Evolutionary conservation across 106 monocot genomes (phyloP).

Genomic region (Acorus calamus): DNA sequence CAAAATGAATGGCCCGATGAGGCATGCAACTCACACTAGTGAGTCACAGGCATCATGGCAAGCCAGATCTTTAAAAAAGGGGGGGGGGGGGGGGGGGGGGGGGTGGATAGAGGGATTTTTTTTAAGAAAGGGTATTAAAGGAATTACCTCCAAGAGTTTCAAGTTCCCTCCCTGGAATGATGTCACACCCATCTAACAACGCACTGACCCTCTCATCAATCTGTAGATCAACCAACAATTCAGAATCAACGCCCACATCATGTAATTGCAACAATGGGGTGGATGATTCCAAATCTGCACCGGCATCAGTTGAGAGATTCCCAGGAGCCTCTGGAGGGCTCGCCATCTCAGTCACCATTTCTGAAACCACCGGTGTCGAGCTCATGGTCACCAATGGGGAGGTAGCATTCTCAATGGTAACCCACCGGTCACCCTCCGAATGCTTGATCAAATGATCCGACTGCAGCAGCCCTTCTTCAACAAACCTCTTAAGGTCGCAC

Average conservation of each 20-base stretch:
- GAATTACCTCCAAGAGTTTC: conserved; percentile 74
- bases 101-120: no score
- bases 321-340: conserved; percentile 74
- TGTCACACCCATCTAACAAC: conserved; percentile 55
- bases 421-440: conserved; percentile 69
- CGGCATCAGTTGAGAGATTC: conserved; percentile 42
- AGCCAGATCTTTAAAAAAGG: no score
- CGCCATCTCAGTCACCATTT: conserved; percentile 53
- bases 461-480: conserved; percentile 67
- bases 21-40: no score
- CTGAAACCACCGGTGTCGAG: conserved; percentile 56
- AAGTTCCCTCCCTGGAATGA: conserved; percentile 68
- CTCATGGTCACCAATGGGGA: conserved; percentile 58
- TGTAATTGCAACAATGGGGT: conserved; percentile 7
- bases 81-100: no score
- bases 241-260: conserved; percentile 12
- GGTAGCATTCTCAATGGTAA: conserved; percentile 94
- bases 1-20: no score
- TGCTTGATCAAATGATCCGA: conserved; percentile 99
- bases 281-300: conserved; percentile 34
- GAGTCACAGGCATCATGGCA: no score
- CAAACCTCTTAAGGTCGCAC: conserved; percentile 58
- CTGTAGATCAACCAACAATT: conserved; percentile 21
- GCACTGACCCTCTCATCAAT: conserved; percentile 79
- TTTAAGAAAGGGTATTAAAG: background rate